These are phyloP conservation scores for Boletus rubropictus DNA, from an alignment of 768 basidiomycete genomes.

Conservation along the genomic window DNA sequence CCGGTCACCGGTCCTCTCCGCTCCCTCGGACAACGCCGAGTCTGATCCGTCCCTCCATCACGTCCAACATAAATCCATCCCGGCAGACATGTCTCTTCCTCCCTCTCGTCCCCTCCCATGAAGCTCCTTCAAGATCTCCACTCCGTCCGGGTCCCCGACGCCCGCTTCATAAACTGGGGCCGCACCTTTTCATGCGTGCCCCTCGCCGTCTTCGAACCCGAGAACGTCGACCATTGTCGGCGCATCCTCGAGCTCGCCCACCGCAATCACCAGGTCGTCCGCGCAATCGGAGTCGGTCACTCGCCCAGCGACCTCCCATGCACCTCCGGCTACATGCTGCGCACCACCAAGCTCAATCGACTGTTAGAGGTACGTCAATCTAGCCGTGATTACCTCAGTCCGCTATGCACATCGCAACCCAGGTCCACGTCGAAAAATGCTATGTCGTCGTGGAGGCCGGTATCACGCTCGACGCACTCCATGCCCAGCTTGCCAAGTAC, in stretches of 20 bases:
- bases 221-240: slow-evolving; percentile 59
- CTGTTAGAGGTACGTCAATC: slow-evolving; percentile 65
- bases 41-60: neutral
- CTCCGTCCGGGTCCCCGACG: slow-evolving; percentile 15
- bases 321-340: slow-evolving; percentile 80
- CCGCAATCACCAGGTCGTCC: slow-evolving; percentile 61
- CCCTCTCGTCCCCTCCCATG: neutral
- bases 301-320: slow-evolving; percentile 92
- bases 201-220: slow-evolving; percentile 69
- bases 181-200: slow-evolving; percentile 69
- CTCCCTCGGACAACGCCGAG: neutral
- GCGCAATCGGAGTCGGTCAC: slow-evolving; percentile 87
- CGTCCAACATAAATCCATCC: neutral
- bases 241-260: slow-evolving; percentile 77
- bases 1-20: neutral
- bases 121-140: slow-evolving; percentile 22
- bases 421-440: slow-evolving; percentile 67
- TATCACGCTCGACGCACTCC: slow-evolving; percentile 70
- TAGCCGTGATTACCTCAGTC: neutral
- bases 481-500: slow-evolving; percentile 55
- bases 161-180: slow-evolving; percentile 82
- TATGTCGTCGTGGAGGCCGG: slow-evolving; percentile 73
- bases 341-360: slow-evolving; percentile 65
- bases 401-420: neutral
- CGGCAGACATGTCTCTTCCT: neutral